phyloP scores from a whole-genome alignment of 495 filamentous ascomycete species.

The Hypoxylon rickii region DNA sequence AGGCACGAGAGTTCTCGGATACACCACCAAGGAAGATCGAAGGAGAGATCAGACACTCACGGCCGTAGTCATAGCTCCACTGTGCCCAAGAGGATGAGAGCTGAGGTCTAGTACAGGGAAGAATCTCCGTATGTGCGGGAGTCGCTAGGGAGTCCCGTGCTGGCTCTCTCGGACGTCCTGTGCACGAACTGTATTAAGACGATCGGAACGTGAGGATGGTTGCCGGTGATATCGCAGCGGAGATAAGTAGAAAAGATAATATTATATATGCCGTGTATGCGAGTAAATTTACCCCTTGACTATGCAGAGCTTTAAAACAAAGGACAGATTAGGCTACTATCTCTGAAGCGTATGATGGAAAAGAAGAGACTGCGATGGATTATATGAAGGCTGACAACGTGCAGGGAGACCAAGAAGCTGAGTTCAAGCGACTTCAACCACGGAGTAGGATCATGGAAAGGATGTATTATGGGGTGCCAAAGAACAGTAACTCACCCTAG shows the following conservation, averaged over 20 bases:
- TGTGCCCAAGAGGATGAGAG: neutral
- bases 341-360: neutral
- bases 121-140: neutral
- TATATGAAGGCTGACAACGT: slow-evolving; percentile 5
- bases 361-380: slow-evolving; percentile 1
- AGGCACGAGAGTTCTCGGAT: too few species aligned
- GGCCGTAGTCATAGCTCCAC: slow-evolving; percentile 25
- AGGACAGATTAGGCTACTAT: slow-evolving; percentile 12
- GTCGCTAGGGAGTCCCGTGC: slow-evolving; percentile 1
- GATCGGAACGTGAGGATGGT: slow-evolving; percentile 9
- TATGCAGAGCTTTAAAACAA: slow-evolving; percentile 22
- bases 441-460: too few species aligned
- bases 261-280: slow-evolving; percentile 31
- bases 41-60: slow-evolving; percentile 4
- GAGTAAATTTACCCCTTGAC: slow-evolving; percentile 12
- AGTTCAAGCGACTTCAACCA: neutral
- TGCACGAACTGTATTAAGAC: neutral
- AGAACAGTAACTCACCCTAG: too few species aligned
- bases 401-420: neutral
- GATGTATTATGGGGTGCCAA: too few species aligned
- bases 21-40: neutral
- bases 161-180: slow-evolving; percentile 2
- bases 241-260: slow-evolving; percentile 6
- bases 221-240: slow-evolving; percentile 1
- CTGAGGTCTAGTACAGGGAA: neutral